phyloP scores from a whole-genome alignment of 2,329 filamentous ascomycete species.

The Dactylellina sp. region DNA sequence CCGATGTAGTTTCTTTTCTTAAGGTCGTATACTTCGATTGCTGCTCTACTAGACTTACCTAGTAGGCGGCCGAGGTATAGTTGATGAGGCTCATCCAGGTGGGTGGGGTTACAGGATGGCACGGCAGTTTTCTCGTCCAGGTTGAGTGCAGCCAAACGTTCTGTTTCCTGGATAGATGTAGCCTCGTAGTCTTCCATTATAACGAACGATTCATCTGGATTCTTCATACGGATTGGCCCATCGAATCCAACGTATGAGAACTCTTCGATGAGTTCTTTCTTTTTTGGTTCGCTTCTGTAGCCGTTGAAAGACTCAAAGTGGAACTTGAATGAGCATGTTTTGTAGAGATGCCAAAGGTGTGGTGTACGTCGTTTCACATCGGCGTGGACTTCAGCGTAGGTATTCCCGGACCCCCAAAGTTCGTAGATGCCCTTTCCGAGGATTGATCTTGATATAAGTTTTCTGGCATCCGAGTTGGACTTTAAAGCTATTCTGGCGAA shows the following conservation, averaged over 20 bases:
- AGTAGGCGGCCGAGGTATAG: slow-evolving; percentile 75
- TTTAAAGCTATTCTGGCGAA: slow-evolving; percentile 81
- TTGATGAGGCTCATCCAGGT: slow-evolving; percentile 51
- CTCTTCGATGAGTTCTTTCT: slow-evolving; percentile 81
- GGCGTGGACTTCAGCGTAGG: slow-evolving; percentile 76
- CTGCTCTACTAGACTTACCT: slow-evolving; percentile 74
- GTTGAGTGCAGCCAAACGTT: slow-evolving; percentile 32
- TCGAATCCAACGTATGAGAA: slow-evolving; percentile 82
- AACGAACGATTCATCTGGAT: slow-evolving; percentile 79
- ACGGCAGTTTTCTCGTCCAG: slow-evolving; percentile 35
- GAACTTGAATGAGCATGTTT: slow-evolving; percentile 80
- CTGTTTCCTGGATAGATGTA: slow-evolving; percentile 21
- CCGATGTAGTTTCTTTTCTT: slow-evolving; percentile 95
- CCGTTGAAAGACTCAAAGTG: slow-evolving; percentile 84
- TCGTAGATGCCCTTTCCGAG: slow-evolving; percentile 86
- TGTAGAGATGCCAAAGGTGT: slow-evolving; percentile 75
- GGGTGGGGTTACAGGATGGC: slow-evolving; percentile 42
- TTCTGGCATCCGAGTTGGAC: slow-evolving; percentile 73
- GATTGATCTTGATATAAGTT: slow-evolving; percentile 80
- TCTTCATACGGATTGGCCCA: slow-evolving; percentile 81
- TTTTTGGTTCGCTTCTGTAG: slow-evolving; percentile 73
- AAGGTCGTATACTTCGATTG: slow-evolving; percentile 80
- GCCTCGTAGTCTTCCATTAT: slow-evolving; percentile 83
- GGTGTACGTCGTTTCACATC: slow-evolving; percentile 72
- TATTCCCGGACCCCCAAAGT: slow-evolving; percentile 81